Evolutionary conservation across 2,329 filamentous ascomycete species (phyloP).

Genomic region (Epichloe sp.): DNA sequence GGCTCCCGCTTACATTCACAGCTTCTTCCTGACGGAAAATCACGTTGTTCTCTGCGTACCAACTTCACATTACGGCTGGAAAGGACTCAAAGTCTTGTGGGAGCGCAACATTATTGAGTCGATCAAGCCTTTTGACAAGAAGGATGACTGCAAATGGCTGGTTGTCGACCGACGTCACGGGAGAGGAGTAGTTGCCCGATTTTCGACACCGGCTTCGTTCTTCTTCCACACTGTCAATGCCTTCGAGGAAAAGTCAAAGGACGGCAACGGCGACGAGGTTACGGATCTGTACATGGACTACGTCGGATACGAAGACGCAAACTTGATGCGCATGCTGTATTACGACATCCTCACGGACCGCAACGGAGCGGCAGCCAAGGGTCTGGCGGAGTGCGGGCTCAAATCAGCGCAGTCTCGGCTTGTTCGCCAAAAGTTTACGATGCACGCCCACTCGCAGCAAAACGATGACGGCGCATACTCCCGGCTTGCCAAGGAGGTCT

Average conservation of each 20-base stretch:
- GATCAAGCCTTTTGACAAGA: slow-evolving; percentile 48
- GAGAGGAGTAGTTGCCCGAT: slow-evolving; percentile 54
- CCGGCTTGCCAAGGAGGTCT: slow-evolving; percentile 18
- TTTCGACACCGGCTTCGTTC: slow-evolving; percentile 56
- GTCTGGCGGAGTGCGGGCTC: slow-evolving; percentile 27
- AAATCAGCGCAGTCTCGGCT: slow-evolving; percentile 23
- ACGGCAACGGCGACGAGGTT: slow-evolving; percentile 17
- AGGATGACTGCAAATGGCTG: slow-evolving; percentile 52
- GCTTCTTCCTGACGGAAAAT: slow-evolving; percentile 58
- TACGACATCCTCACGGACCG: slow-evolving; percentile 52
- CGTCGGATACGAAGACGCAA: slow-evolving; percentile 47
- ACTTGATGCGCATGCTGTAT: slow-evolving; percentile 55
- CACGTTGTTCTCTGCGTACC: slow-evolving; percentile 65
- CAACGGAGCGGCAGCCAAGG: slow-evolving; percentile 29
- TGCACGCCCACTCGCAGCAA: slow-evolving; percentile 14
- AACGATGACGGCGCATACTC: slow-evolving; percentile 7
- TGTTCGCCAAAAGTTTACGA: slow-evolving; percentile 29
- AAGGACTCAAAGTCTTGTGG: slow-evolving; percentile 49
- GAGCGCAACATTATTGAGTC: slow-evolving; percentile 55
- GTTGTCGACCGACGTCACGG: slow-evolving; percentile 53
- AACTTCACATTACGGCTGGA: slow-evolving; percentile 43
- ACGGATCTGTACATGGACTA: slow-evolving; percentile 52
- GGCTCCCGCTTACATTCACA: slow-evolving; percentile 65
- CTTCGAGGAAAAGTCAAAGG: slow-evolving; percentile 45
- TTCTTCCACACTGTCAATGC: slow-evolving; percentile 72